Conservation (phyloP, 148 eudicot species). For the Diospyros lotus region DNA sequence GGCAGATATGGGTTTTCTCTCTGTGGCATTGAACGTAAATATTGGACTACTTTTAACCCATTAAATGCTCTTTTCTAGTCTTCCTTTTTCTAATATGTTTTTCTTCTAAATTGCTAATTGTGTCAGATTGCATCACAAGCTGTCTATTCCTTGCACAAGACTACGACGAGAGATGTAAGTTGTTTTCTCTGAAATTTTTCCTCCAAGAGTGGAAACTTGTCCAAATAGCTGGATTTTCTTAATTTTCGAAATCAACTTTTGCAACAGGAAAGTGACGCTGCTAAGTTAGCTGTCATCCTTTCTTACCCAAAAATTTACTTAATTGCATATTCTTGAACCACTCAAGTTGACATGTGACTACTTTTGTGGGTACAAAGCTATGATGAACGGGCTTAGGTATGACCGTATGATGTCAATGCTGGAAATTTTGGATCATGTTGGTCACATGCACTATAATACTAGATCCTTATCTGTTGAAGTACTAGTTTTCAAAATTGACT, state of each 20-base stretch:
- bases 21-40: conserved; percentile 65
- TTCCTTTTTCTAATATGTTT: conserved; percentile 8
- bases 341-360: neutral
- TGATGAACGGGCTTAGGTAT: neutral
- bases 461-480: neutral
- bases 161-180: conserved; percentile 86
- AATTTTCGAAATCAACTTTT: neutral
- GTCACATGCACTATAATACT: too few relatives aligned
- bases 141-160: conserved; percentile 95
- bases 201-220: neutral
- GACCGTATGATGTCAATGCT: neutral
- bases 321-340: too few relatives aligned
- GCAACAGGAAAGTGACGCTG: neutral
- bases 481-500: too few relatives aligned
- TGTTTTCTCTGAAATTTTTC: neutral
- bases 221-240: neutral
- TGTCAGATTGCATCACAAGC: conserved; percentile 77
- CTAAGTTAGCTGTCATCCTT: too few relatives aligned
- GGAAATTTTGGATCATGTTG: neutral
- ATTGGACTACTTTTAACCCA: neutral
- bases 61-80: neutral
- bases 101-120: conserved; percentile 1
- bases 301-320: too few relatives aligned
- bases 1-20: conserved; percentile 93
- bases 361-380: neutral